Evolutionary conservation across 202 grass and related monocot species (phyloP), one percentile per base, ranked within the genome.

Genomic region (Cymbopogon flexuosus): DNA sequence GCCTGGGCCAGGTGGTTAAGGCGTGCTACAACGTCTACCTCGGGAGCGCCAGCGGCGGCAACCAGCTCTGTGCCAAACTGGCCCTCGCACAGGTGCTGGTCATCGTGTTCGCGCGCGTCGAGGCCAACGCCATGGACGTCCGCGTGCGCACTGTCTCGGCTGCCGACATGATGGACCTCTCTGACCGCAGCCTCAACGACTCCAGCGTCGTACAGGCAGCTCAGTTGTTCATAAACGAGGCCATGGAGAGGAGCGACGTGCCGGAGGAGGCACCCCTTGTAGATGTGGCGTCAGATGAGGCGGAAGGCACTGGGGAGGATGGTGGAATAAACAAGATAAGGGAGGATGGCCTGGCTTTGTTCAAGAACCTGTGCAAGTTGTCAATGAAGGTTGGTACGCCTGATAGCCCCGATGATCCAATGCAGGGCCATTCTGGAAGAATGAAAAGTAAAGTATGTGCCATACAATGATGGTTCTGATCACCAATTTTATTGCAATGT

Each of bases 141-240:
- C 86, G 87, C 33, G 84, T 90, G 66, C 88, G 88, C 52, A 91
- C 88, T 0, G 80, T 95, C 47, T 95, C 95, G 0, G 91, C 90
- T 1, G 89, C 89, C 0, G 86, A 98, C 79, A 98, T 98, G 95
- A 91, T 98, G 92, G 95, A 95, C 86, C 85, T 98, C 71, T 98
- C 88, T 1, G 95, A 98, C 80, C 91, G 87, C 69, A 98, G 90
- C 87, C 77, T 98, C 60, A 98, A 98, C 10, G 95, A 98, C 76
- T 94, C 95, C 21, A 95, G 78, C 77, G 75, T 98, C 5, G 92
- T 92, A 14, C 92, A 95, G 74, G 74, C 84, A 8, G 92, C 95
- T 0, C 95, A 98, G 62, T 64, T 59, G n/a, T 98, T 98, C 61
- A 91, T 98, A 23, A 95, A 98, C 14, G 92, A 98, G 69, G 88